Evolutionary conservation across 805 yeast genomes (phyloP).

Genomic region (Trichomonascus vanleenenianus): DNA sequence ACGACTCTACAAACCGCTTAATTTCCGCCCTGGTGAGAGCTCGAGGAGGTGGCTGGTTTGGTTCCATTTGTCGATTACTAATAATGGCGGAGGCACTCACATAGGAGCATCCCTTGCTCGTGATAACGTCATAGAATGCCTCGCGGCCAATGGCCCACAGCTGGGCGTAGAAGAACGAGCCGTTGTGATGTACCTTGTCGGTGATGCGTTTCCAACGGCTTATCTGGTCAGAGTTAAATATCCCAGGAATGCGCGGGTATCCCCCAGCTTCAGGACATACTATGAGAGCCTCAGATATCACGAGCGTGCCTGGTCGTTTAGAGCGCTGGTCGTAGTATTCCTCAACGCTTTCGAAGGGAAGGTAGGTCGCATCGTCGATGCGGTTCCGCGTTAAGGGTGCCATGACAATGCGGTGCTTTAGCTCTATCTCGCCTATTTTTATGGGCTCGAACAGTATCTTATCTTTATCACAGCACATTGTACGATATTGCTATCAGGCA

Average conservation of each 20-base stretch:
- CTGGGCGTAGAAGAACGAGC: conserved; percentile 35
- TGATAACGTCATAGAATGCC: conserved; percentile 34
- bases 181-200: conserved; percentile 39
- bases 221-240: conserved; percentile 26
- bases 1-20: conserved; percentile 35
- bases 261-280: conserved; percentile 35
- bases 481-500: no score
- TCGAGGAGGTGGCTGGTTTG: conserved; percentile 14
- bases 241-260: conserved; percentile 20
- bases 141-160: conserved; percentile 40
- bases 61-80: conserved; percentile 3
- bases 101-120: conserved; percentile 33
- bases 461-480: no score
- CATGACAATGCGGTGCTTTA: conserved; percentile 35
- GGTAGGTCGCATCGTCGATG: conserved; percentile 25
- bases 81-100: conserved; percentile 35
- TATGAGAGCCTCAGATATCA: conserved; percentile 52
- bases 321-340: conserved; percentile 54
- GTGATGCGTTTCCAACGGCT: conserved; percentile 32
- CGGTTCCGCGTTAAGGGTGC: conserved; percentile 49
- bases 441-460: conserved; percentile 28
- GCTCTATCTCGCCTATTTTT: conserved; percentile 28
- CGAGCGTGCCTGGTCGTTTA: conserved; percentile 45
- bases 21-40: conserved; percentile 35
- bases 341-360: conserved; percentile 39